These are phyloP conservation scores for Starmerella vaccinii DNA, from an alignment of 805 yeast species.

Conservation along the genomic window DNA sequence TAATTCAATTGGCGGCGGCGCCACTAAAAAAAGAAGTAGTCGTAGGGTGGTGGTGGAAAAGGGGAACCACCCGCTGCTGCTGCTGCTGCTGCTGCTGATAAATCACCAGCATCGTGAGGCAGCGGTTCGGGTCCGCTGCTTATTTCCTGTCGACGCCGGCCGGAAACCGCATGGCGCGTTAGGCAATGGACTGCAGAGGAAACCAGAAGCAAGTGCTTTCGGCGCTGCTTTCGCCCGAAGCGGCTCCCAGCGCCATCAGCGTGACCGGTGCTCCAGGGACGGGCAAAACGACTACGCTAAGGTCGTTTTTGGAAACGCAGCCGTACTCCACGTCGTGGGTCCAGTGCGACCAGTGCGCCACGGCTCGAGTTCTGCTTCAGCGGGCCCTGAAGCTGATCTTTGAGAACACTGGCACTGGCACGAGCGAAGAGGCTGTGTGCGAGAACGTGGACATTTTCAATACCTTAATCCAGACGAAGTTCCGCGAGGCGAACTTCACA, in stretches of 20 bases:
- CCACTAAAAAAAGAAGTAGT: no score
- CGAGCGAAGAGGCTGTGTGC: conserved; percentile 24
- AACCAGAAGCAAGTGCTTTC: conserved; percentile 21
- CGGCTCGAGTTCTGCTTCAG: conserved; percentile 40
- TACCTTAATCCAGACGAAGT: conserved; percentile 33
- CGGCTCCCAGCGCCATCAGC: conserved; percentile 26
- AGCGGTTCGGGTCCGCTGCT: no score
- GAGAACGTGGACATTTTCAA: conserved; percentile 39
- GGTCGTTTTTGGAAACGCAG: conserved; percentile 28
- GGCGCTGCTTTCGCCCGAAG: conserved; percentile 15
- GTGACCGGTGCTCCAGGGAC: conserved; percentile 43
- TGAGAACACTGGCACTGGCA: conserved; percentile 27
- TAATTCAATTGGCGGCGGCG: no score
- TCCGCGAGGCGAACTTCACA: conserved; percentile 29
- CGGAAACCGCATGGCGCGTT: not conserved
- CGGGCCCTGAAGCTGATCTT: conserved; percentile 36
- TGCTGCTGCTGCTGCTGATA: not conserved
- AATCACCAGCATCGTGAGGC: not conserved
- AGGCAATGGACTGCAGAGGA: conserved; percentile 17
- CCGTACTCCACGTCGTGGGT: conserved; percentile 30
- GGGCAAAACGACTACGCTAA: conserved; percentile 39
- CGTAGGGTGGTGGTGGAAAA: no score
- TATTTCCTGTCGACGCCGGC: no score
- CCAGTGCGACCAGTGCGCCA: conserved; percentile 41
- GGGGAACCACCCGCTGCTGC: no score